These are phyloP conservation scores for Cyclotella atomus DNA, from an alignment of 108 stramenopile species.

Conservation along the genomic window DNA sequence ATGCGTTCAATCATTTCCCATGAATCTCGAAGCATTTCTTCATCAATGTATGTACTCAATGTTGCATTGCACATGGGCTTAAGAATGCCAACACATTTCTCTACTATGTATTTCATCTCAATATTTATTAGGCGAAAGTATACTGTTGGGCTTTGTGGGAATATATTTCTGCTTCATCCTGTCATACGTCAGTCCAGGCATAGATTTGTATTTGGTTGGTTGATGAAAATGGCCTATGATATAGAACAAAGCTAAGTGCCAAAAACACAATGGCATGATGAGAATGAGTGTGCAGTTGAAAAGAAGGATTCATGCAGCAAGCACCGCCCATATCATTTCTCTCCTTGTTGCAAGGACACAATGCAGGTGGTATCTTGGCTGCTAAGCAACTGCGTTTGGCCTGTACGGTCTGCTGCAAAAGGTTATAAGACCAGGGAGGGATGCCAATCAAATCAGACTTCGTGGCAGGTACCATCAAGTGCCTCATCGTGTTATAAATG, in stretches of 20 bases:
- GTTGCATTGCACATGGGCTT: slow-evolving; percentile 12
- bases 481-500: slow-evolving; percentile 50
- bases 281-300: no score
- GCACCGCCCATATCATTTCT: slow-evolving; percentile 16
- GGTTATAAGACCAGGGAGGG: slow-evolving; percentile 54
- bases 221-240: no score
- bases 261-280: background rate
- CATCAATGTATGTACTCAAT: slow-evolving; percentile 1
- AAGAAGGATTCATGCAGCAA: no score
- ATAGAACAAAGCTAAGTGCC: slow-evolving; percentile 3
- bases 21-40: slow-evolving; percentile 11
- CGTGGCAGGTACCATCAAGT: slow-evolving; percentile 26
- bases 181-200: slow-evolving; percentile 16
- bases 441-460: slow-evolving; percentile 27
- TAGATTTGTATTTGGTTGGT: no score
- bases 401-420: slow-evolving; percentile 35
- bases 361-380: slow-evolving; percentile 33
- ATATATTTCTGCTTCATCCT: background rate
- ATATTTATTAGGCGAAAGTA: background rate
- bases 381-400: slow-evolving; percentile 31
- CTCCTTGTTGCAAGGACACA: slow-evolving; percentile 22
- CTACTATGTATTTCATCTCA: background rate
- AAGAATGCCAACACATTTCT: background rate
- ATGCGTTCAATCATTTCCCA: slow-evolving; percentile 46
- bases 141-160: no score